Base-by-base conservation (phyloP, 305 asterid genomes). In the Salvia sclarea region DNA sequence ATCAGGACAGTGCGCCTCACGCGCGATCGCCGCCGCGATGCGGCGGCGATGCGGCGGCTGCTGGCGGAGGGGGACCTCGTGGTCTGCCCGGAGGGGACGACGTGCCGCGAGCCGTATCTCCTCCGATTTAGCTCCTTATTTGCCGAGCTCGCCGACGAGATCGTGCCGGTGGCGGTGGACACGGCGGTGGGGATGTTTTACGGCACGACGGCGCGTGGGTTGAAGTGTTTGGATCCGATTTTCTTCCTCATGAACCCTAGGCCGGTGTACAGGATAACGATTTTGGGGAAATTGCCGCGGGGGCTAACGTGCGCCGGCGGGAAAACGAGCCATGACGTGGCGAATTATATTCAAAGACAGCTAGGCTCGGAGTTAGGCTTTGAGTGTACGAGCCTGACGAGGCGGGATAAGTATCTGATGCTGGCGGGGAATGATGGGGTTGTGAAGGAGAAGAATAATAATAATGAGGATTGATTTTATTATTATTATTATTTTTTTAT, bases 81-180 rank as follows among this genome's bases (percentile, higher is more conserved):
- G 21, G 88, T 93, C 1, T 93, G 95, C 35, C 98, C 98, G 0
- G 98, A 93, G 75, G 97, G 97, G 6, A 93, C 98, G n/a, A 91
- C 98, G 0, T 93, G 98, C 76, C 71, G 96, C 10, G 98, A 93
- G 81, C 97, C 97, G 0, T 93, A 93, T 48, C 70, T 93, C 17
- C 60, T 93, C 60, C 71, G 98, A 38, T 93, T 93, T 54, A 93
- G 98, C 81, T 86, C 96, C 0, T 45, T 93, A 62, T 93, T 93
- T 52, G 96, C 98, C 0, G 96, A 93, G 44, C 53, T 93, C 61
- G 79, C 95, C 0, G 90, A 89, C 24, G 93, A 91, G 25, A 87
- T 93, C 11, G 96, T 93, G 0, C 98, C 97, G 4, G 96, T 91
- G 25, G 96, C 98, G 0, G 67, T 93, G 67, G 73, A 91, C 74